Conservation (phyloP, 208 protist species). For the Endotrypanum monterogeii region DNA sequence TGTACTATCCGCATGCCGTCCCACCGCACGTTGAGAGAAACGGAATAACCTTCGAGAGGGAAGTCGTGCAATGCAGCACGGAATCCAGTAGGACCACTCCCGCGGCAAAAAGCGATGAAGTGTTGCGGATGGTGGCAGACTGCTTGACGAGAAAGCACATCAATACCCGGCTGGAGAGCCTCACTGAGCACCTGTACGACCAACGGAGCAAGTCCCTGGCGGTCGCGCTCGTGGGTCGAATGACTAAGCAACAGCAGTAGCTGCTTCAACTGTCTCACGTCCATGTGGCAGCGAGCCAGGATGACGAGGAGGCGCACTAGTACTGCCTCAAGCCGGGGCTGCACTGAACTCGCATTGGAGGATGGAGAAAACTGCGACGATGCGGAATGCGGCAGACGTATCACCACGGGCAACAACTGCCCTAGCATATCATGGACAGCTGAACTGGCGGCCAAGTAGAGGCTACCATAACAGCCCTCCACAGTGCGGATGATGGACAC, state of each 20-base stretch:
- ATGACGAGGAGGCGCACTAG: slow-evolving; percentile 45
- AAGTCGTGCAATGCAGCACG: slow-evolving; percentile 56
- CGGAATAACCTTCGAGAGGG: slow-evolving; percentile 72
- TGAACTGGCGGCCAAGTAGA: slow-evolving; percentile 62
- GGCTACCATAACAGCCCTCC: slow-evolving; percentile 30
- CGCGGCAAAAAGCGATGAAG: slow-evolving; percentile 39
- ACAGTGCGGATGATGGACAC: slow-evolving; percentile 29
- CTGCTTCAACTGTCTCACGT: slow-evolving; percentile 80
- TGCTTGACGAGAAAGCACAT: not conserved
- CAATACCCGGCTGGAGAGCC: slow-evolving; percentile 19
- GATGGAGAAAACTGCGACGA: not conserved
- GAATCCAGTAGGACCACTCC: slow-evolving; percentile 50
- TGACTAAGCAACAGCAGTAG: slow-evolving; percentile 67
- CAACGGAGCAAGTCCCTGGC: slow-evolving; percentile 41
- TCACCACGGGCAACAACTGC: slow-evolving; percentile 48
- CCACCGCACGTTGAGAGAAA: slow-evolving; percentile 68
- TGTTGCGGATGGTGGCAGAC: slow-evolving; percentile 13
- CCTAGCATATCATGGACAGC: slow-evolving; percentile 53
- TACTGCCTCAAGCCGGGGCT: slow-evolving; percentile 35
- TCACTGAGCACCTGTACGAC: slow-evolving; percentile 64
- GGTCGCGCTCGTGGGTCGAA: slow-evolving; percentile 34
- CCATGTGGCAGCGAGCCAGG: slow-evolving; percentile 58
- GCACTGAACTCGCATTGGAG: no score
- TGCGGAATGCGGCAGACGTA: slow-evolving; percentile 9
- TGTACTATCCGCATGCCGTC: slow-evolving; percentile 26